Conservation (phyloP, 495 filamentous ascomycete genomes). For the Baudoinia panamericana region DNA sequence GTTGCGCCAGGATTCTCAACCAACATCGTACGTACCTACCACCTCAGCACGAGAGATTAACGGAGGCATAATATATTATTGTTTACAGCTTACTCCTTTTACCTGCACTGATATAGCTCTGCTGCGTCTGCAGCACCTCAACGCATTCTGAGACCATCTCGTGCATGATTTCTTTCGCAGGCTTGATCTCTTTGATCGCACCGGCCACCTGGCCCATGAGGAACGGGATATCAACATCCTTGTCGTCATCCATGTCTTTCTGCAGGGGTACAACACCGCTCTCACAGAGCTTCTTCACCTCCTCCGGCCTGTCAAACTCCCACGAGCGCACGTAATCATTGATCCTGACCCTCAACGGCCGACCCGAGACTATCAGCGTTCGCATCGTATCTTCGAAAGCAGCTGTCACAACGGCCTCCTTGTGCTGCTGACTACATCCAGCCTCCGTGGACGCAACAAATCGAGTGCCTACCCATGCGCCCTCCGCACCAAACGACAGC, state of each 20-base stretch:
- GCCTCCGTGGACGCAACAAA: constrained; percentile 73
- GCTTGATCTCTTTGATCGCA: constrained; percentile 56
- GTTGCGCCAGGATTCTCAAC: no score
- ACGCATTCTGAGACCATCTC: constrained; percentile 79
- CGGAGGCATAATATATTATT: no score
- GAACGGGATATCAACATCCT: constrained; percentile 69
- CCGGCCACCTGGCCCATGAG: constrained; percentile 92
- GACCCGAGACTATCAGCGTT: constrained; percentile 65
- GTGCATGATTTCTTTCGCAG: constrained; percentile 65
- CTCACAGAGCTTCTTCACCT: constrained; percentile 57
- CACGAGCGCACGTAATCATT: constrained; percentile 73
- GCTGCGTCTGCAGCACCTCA: constrained; percentile 46
- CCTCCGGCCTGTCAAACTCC: constrained; percentile 52
- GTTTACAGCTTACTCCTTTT: constrained; percentile 14
- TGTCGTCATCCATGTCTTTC: constrained; percentile 58
- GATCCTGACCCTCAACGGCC: constrained; percentile 64
- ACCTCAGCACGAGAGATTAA: no score
- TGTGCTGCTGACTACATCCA: constrained; percentile 63
- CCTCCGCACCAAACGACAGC: constrained; percentile 32
- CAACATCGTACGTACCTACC: no score
- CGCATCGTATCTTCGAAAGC: constrained; percentile 60
- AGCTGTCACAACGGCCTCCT: constrained; percentile 64
- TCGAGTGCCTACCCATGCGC: constrained; percentile 50
- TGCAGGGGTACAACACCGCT: constrained; percentile 65
- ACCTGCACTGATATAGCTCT: constrained; percentile 31